Base-by-base conservation (phyloP, 108 stramenopile genomes). In the Conticribra guillardii region DNA sequence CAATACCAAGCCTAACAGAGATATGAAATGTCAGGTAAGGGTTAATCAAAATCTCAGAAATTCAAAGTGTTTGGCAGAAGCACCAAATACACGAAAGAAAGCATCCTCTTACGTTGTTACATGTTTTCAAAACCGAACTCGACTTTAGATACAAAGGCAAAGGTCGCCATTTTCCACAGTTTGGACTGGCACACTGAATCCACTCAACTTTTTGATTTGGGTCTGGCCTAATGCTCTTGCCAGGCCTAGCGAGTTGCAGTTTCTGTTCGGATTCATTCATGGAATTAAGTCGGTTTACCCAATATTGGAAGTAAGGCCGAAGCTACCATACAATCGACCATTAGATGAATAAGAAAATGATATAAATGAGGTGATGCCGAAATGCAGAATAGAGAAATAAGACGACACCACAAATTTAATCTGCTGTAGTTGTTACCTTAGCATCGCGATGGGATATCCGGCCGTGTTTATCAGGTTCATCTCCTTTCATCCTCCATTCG, bases 1-100 rank as follows among this genome's bases (percentile, higher is more conserved):
- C 93, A 95, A 64, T 81, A 95, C 93, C 93, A 95, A 57, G 91
- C 88, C 37, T 41, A n/a, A n/a, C n/a, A n/a, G n/a, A n/a, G n/a
- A n/a, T n/a, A n/a, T n/a, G n/a, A n/a, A n/a, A n/a, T n/a, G n/a
- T n/a, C n/a, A n/a, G n/a, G n/a, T n/a, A n/a, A n/a, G n/a, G n/a
- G n/a, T n/a, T n/a, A n/a, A n/a, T n/a, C n/a, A n/a, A n/a, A n/a
- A n/a, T n/a, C n/a, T n/a, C n/a, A n/a, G n/a, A n/a, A n/a, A n/a
- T n/a, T n/a, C n/a, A n/a, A n/a, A n/a, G n/a, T n/a, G n/a, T n/a
- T n/a, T n/a, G n/a, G n/a, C n/a, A n/a, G n/a, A n/a, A n/a, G n/a
- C n/a, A n/a, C n/a, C n/a, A n/a, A n/a, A n/a, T n/a, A n/a, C n/a
- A n/a, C n/a, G n/a, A n/a, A n/a, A n/a, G n/a, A n/a, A n/a, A n/a